Conservation (phyloP, 73 alveolate genomes). For the Paramecium sonneborni region DNA sequence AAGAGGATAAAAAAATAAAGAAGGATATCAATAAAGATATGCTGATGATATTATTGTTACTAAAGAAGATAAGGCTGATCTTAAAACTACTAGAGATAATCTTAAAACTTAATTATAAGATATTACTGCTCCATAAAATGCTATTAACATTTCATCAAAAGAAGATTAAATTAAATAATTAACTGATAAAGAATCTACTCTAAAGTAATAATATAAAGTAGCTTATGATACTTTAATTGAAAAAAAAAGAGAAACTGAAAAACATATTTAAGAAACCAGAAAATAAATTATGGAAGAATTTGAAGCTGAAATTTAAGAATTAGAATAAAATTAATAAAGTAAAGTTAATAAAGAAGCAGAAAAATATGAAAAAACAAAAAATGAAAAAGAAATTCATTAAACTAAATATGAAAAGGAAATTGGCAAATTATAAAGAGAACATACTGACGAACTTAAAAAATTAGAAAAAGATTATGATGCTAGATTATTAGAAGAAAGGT, state of each 20-base stretch:
- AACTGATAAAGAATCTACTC: constrained; percentile 73
- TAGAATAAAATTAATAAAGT: constrained; percentile 55
- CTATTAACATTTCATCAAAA: constrained; percentile 70
- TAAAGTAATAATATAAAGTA: constrained; percentile 57
- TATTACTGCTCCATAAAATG: constrained; percentile 73
- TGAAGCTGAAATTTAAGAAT: constrained; percentile 45
- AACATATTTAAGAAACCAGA: constrained; percentile 69
- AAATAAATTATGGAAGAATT: constrained; percentile 57
- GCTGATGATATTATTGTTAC: constrained; percentile 85
- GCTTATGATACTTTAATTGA: constrained; percentile 72
- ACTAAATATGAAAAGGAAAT: constrained; percentile 67
- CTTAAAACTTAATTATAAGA: constrained; percentile 71
- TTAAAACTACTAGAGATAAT: constrained; percentile 75
- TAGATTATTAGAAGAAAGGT: constrained; percentile 67
- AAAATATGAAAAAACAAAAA: constrained; percentile 59
- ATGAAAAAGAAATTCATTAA: constrained; percentile 68
- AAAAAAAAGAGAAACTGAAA: constrained; percentile 73
- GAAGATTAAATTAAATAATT: constrained; percentile 73
- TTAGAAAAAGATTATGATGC: constrained; percentile 72
- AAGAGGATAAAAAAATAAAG: constrained; percentile 78
- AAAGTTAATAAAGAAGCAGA: constrained; percentile 65
- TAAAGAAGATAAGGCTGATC: constrained; percentile 82
- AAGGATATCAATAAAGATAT: constrained; percentile 65
- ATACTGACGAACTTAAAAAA: constrained; percentile 70
- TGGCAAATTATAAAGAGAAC: constrained; percentile 74